Conservation (phyloP, 192 early-diverging fungal species). For the Coemansia sp. region DNA sequence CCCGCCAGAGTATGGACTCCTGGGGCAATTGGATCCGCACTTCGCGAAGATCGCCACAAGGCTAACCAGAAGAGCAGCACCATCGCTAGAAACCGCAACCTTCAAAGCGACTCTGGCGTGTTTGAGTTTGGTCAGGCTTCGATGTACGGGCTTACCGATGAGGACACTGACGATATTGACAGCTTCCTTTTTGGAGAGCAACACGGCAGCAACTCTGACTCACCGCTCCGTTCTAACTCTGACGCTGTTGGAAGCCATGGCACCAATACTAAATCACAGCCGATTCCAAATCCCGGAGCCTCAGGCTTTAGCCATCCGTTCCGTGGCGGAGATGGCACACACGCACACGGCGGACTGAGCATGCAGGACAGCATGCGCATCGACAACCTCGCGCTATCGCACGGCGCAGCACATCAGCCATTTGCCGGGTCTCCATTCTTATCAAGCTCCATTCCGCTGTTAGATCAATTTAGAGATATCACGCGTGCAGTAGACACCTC, state of each 20-base stretch:
- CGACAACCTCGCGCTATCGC: conserved; percentile 46
- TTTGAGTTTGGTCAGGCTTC: conserved; percentile 2
- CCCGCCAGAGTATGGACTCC: conserved; percentile 17
- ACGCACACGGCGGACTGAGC: conserved; percentile 33
- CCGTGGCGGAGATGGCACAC: conserved; percentile 9
- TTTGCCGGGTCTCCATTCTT: conserved; percentile 48
- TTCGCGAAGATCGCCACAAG: conserved; percentile 13
- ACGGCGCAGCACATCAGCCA: conserved; percentile 36
- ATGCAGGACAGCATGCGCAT: conserved; percentile 49
- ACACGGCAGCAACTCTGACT: conserved; percentile 16
- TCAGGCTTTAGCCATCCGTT: conserved; percentile 24
- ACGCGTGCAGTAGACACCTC: conserved; percentile 17
- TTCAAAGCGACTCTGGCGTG: conserved; percentile 11
- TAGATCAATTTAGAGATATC: conserved; percentile 45
- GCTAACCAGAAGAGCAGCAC: not conserved
- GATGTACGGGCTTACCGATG: not conserved
- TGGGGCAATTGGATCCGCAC: conserved; percentile 11
- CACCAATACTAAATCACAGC: conserved; percentile 38
- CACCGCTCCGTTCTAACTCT: conserved; percentile 30
- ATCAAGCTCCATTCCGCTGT: conserved; percentile 49
- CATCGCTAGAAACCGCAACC: not conserved
- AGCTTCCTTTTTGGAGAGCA: conserved; percentile 16
- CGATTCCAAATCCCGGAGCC: conserved; percentile 37
- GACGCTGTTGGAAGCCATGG: conserved; percentile 12
- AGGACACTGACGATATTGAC: conserved; percentile 11